phyloP scores from a whole-genome alignment of 768 basidiomycete genomes.

The Clitopilus hobsonii region DNA sequence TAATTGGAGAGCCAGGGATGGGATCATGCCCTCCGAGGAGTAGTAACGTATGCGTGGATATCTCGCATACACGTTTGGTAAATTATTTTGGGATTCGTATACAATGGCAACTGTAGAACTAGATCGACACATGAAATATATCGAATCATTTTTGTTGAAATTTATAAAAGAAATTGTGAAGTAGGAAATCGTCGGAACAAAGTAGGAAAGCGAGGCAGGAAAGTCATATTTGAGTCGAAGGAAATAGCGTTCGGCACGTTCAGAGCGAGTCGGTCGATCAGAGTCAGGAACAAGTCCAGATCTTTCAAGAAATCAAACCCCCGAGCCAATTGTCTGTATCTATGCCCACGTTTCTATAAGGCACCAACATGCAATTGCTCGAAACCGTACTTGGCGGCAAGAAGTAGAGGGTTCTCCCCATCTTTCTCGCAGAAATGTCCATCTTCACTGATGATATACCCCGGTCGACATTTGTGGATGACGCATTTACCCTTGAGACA shows the following conservation, averaged over 20 bases:
- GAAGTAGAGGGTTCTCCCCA: conserved; percentile 16
- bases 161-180: too few relatives aligned
- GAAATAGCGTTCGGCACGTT: too few relatives aligned
- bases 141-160: too few relatives aligned
- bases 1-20: background rate
- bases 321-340: background rate
- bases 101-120: too few relatives aligned
- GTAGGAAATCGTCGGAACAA: too few relatives aligned
- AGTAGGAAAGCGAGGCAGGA: too few relatives aligned
- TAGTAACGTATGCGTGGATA: background rate
- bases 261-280: too few relatives aligned
- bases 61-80: background rate
- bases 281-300: too few relatives aligned
- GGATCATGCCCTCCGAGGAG: background rate
- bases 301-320: too few relatives aligned
- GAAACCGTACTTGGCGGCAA: conserved; percentile 24
- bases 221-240: too few relatives aligned
- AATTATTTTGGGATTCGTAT: too few relatives aligned
- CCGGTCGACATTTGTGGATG: conserved; percentile 40
- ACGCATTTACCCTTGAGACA: conserved; percentile 39
- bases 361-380: conserved; percentile 11
- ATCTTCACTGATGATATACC: conserved; percentile 23
- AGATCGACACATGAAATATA: too few relatives aligned
- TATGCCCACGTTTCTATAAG: background rate
- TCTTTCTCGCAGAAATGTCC: conserved; percentile 22